Base-by-base conservation (phyloP, 2,329 filamentous ascomycete species). In the Myotisia sp. region DNA sequence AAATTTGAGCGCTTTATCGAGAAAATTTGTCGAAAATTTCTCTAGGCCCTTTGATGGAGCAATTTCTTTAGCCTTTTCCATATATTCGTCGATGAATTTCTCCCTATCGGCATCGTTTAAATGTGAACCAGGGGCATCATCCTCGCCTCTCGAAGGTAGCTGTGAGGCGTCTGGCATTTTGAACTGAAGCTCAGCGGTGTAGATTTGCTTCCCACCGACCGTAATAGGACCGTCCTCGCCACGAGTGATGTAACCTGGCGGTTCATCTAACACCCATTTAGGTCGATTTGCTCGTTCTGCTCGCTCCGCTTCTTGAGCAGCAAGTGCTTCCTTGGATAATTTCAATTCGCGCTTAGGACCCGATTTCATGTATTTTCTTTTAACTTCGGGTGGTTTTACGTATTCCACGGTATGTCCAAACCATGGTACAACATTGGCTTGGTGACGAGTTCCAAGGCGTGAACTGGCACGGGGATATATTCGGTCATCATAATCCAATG, bases 391-490 rank as follows among this genome's bases (percentile, higher is more conserved):
- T 3, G 85, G 76, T 54, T 92, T 94, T 42, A 93, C 83, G 38
- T 92, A 81, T 54, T 92, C 70, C n/a, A 95, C 77, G 0, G 85
- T 77, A 35, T 74, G 75, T 4, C 87, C 90, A 36, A 79, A 79
- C 90, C 90, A 98, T 4, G 80, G 68, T 31, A 71, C 65, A 21
- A 93, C 81, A 45, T 76, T 78, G 3, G 90, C 87, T 62, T 98
- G 90, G 55, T 95, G 85, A 36, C 85, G 76, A 6, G 85, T 83
- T 5, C 90, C 90, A 23, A 95, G 67, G 23, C 90, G 79, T 36
- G 90, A 95, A 52, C 86, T 92, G 10, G 90, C 87, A 44, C 90
- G 79, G 6, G 90, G 90, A 52, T 95, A 95, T 44, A 98, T 95
- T 43, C 90, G 78, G 55, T 98, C 90, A 50, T 98, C 90, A 52